These are phyloP conservation scores for Potentilla sterilis DNA, from an alignment of 306 rosid species.

Conservation along the genomic window DNA sequence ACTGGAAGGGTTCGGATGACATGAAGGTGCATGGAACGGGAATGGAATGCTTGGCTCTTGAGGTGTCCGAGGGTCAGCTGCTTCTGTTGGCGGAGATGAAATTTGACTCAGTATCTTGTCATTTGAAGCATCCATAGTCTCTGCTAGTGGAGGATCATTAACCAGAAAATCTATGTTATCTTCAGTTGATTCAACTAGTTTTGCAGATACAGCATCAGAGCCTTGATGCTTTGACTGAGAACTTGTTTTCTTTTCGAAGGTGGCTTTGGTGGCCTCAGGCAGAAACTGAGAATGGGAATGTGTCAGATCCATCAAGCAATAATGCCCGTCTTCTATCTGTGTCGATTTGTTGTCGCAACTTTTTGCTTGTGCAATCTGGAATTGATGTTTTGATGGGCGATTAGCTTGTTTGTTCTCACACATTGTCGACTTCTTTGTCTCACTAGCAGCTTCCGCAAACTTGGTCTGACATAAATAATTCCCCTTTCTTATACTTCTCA, in stretches of 20 bases:
- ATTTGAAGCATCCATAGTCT: constrained; percentile 4
- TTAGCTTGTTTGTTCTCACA: neutral
- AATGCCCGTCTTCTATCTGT: neutral
- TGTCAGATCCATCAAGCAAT: neutral
- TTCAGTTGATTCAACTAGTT: neutral
- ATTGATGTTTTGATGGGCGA: neutral
- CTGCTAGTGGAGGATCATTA: constrained; percentile 3
- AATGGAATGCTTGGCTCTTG: neutral
- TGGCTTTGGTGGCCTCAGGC: neutral
- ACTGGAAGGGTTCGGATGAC: neutral
- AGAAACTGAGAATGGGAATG: neutral
- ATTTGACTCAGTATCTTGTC: neutral
- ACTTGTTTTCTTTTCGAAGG: neutral
- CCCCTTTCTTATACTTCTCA: neutral
- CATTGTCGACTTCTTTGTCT: neutral
- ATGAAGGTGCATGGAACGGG: neutral
- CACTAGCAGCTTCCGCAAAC: neutral
- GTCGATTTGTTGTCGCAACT: neutral
- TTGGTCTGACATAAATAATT: neutral
- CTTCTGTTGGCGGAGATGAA: neutral
- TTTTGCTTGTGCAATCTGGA: neutral
- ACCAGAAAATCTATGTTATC: too few relatives aligned
- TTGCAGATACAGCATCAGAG: neutral
- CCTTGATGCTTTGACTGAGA: neutral
- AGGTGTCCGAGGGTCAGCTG: neutral